Base-by-base conservation (phyloP, 2,329 filamentous ascomycete species). In the Knufia petricola region DNA sequence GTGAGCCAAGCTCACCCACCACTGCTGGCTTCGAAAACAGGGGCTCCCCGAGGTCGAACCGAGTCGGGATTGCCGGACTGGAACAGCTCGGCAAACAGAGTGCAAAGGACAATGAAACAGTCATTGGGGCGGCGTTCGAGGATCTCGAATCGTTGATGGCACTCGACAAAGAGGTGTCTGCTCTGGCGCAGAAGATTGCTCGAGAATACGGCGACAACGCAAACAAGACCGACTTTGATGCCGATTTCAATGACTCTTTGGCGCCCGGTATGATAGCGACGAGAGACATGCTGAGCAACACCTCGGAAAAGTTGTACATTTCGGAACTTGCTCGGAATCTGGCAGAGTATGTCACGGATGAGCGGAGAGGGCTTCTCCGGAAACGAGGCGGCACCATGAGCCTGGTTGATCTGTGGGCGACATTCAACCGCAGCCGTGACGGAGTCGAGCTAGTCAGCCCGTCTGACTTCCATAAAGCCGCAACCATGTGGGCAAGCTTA, bases 61-160 rank as follows among this genome's bases (percentile, higher is more conserved):
- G 83, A 0, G 86, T 87, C 3, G 92, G 92, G 2, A 95, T 98
- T 58, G 90, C 90, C 8, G 90, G 89, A 0, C 75, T 98, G 1
- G 92, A 98, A 64, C 83, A 87, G 59, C 80, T 88, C 53, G 86
- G 87, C 0, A 68, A 90, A 4, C 86, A 89, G 58, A 79, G 88
- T 61, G 84, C 87, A 50, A 90, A 87, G 68, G 95, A 94, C 64
- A 96, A 95, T 59, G 88, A 95, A 65, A 69, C 87, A 8, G 82
- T 95, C 43, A 95, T 98, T 55, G 90, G 90, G 21, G 88, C 79
- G 55, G 89, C 92, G 0, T 98, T 98, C 60, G 90, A 95, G 63
- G 92, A 98, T 61, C 77, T 98, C 0, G 90, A 96, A 63, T 89
- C 92, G 2, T 74, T 98, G 31, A 98, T 96, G 90, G 87, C 89